Evolutionary conservation across 495 filamentous ascomycete species (phyloP).

Genomic region (Aspergillus leporis): DNA sequence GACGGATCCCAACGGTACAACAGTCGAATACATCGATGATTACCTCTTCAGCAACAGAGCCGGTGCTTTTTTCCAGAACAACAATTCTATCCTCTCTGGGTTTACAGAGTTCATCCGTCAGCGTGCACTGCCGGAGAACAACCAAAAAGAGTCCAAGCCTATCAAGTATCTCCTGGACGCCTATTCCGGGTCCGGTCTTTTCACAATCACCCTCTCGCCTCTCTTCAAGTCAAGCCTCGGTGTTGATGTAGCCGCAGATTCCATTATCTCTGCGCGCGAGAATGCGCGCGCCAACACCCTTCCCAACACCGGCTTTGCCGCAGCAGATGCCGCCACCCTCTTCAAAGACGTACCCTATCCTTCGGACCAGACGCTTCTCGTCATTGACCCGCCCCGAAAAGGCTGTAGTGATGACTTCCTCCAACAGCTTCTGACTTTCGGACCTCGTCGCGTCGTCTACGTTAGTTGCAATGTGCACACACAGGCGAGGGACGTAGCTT

Average conservation of each 20-base stretch:
- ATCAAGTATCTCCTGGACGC: conserved; percentile 92
- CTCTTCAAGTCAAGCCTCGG: conserved; percentile 72
- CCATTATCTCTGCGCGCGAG: conserved; percentile 69
- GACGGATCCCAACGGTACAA: conserved; percentile 76
- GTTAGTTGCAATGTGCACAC: conserved; percentile 98
- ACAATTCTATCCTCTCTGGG: conserved; percentile 91
- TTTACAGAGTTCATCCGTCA: conserved; percentile 92
- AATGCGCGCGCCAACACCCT: conserved; percentile 81
- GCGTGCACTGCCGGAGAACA: conserved; percentile 59
- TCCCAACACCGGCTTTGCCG: conserved; percentile 72
- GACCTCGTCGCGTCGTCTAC: conserved; percentile 79
- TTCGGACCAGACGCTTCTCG: conserved; percentile 77
- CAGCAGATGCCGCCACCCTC: conserved; percentile 78
- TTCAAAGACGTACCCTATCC: conserved; percentile 74
- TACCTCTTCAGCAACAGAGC: conserved; percentile 88
- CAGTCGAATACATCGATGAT: conserved; percentile 82
- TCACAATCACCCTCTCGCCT: conserved; percentile 87
- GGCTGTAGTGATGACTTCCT: conserved; percentile 89
- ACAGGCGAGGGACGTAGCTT: conserved; percentile 88
- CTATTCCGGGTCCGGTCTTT: conserved; percentile 95
- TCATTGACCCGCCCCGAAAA: conserved; percentile 93
- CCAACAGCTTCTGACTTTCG: conserved; percentile 71
- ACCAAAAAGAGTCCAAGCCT: conserved; percentile 33
- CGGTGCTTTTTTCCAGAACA: conserved; percentile 97
- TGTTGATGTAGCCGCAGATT: conserved; percentile 69